Base-by-base conservation (phyloP, 768 basidiomycete species). In the Naganishia onofrii region DNA sequence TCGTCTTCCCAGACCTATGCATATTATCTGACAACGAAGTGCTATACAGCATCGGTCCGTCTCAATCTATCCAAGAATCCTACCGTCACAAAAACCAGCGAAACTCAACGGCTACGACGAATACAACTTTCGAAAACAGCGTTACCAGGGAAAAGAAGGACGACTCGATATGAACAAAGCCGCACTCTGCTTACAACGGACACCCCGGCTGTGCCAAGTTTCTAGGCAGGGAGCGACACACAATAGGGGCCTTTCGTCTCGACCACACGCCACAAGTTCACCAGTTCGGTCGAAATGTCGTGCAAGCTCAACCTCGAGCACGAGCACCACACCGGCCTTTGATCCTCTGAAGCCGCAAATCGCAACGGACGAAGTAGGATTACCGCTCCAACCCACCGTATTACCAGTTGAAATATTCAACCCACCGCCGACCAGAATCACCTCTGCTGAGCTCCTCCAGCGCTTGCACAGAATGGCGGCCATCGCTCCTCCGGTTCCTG, bases 271-370 rank as follows among this genome's bases (percentile, higher is more conserved):
- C 57, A 23, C 21, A n/a, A 15, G n/a, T n/a, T n/a, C 57, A n/a
- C 2, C 34, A 32, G 19, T 44, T 3, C 23, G 5, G 21, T 42
- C n/a, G 7, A 38, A 63, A 23, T 42, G 4, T 7, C 60, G 60
- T 8, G 32, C 38, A 21, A 21, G 46, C 6, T 55, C 60, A 29
- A 42, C 60, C 29, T 15, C 13, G n/a, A 44, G 6, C n/a, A 36
- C 12, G 48, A 51, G 12, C 48, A 4, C 48, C 23, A n/a, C 21
- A 21, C 2, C 57, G 4, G 26, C 34, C 21, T 38, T 63, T 15
- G 71, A 72, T 55, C 67, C 68, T 3, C 46, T 69, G 23, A 66
- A 71, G 19, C 70, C 70, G 26, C 36, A 48, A 15, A 36, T 69
- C 36, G 29, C 38, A 34, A 60, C 58, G 19, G 53, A 54, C 26